phyloP scores from a whole-genome alignment of 2,329 filamentous ascomycete species.

The Colletotrichum lini region DNA sequence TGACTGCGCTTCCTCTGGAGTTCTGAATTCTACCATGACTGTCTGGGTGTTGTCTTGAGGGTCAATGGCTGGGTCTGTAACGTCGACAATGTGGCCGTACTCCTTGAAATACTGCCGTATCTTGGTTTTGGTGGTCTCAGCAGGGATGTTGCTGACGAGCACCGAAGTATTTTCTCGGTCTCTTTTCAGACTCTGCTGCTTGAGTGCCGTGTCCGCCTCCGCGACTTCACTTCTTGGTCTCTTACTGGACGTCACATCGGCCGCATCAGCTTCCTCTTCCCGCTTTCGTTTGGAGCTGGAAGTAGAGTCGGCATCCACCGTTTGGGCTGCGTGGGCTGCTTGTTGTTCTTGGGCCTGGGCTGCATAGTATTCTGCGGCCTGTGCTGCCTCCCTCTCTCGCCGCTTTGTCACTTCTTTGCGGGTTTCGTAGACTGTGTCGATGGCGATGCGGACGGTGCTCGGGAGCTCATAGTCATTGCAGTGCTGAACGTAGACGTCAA shows the following conservation, averaged over 20 bases:
- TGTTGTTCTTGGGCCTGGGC: constrained; percentile 53
- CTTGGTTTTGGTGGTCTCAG: constrained; percentile 77
- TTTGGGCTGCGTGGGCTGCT: constrained; percentile 47
- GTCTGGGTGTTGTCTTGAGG: constrained; percentile 63
- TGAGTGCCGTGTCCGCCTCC: constrained; percentile 51
- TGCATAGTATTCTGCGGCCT: constrained; percentile 69
- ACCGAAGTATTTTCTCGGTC: constrained; percentile 93
- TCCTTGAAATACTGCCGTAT: constrained; percentile 93
- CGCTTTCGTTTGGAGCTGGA: constrained; percentile 80
- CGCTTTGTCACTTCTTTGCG: constrained; percentile 74
- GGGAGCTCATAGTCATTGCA: constrained; percentile 93
- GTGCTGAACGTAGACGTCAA: constrained; percentile 82
- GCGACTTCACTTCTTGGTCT: constrained; percentile 70
- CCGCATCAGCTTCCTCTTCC: constrained; percentile 67
- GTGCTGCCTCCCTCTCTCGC: constrained; percentile 75
- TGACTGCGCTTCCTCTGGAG: constrained; percentile 83
- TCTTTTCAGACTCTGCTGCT: constrained; percentile 70
- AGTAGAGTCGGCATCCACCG: constrained; percentile 53
- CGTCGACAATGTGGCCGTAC: constrained; percentile 85
- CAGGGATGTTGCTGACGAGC: constrained; percentile 83
- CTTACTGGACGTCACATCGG: constrained; percentile 72
- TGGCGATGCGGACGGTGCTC: constrained; percentile 79
- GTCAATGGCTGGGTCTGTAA: constrained; percentile 75
- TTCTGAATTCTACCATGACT: constrained; percentile 88
- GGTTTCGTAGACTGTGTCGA: constrained; percentile 80